Conservation (phyloP, 2,329 filamentous ascomycete genomes). For the Fusarium sacchari region DNA sequence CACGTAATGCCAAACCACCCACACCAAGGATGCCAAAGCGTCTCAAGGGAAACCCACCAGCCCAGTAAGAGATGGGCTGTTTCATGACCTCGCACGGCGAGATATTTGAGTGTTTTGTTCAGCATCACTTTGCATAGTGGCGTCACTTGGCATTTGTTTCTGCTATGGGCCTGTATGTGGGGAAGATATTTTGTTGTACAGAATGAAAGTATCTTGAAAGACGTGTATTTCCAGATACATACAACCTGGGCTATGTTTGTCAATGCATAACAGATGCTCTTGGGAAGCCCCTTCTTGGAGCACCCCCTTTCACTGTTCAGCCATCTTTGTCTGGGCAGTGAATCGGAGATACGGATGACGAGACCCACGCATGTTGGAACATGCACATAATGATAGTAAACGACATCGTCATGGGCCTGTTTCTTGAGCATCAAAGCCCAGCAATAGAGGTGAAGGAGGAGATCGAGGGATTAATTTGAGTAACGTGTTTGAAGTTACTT, state of each 20-base stretch:
- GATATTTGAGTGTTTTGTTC: slow-evolving; percentile 35
- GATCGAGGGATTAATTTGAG: slow-evolving; percentile 44
- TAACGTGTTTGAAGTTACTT: slow-evolving; percentile 46
- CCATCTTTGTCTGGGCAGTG: background rate
- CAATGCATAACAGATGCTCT: slow-evolving; percentile 19
- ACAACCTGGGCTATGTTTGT: slow-evolving; percentile 11
- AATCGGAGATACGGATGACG: background rate
- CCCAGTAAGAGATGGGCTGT: slow-evolving; percentile 34
- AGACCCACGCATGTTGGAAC: slow-evolving; percentile 1
- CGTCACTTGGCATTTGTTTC: slow-evolving; percentile 45
- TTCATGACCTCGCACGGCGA: background rate
- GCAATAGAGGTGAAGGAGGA: slow-evolving; percentile 31
- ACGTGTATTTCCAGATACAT: slow-evolving; percentile 18
- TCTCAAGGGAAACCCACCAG: slow-evolving; percentile 58
- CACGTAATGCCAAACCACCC: slow-evolving; percentile 64
- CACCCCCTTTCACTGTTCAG: background rate
- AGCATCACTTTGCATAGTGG: slow-evolving; percentile 52
- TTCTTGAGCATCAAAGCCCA: slow-evolving; percentile 22
- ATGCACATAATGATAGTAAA: slow-evolving; percentile 30
- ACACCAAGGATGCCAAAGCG: slow-evolving; percentile 68
- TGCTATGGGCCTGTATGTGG: slow-evolving; percentile 27
- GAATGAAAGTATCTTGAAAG: slow-evolving; percentile 39
- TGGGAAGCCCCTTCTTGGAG: slow-evolving; percentile 2
- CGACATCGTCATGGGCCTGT: slow-evolving; percentile 27
- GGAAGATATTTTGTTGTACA: slow-evolving; percentile 37